A percentile compares a stretch with the other conserved stretches of the same genome.
phyloP scores from a whole-genome alignment of 2,329 filamentous ascomycete species.

The Microdochium trichocladiopsis region DNA sequence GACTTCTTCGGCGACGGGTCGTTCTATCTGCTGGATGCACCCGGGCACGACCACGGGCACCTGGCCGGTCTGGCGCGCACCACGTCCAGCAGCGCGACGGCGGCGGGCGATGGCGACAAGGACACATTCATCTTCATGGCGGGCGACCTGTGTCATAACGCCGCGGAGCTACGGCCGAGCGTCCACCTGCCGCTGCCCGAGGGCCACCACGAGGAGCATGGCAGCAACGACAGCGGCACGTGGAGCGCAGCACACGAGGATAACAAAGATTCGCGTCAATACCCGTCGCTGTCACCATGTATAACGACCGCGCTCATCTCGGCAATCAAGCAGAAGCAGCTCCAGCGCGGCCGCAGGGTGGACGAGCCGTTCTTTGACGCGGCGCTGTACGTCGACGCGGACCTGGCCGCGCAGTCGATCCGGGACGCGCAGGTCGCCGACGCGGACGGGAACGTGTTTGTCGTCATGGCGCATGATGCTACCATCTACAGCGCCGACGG shows the following conservation, averaged over 20 bases:
- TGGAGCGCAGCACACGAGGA: constrained; percentile 21
- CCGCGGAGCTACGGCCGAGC: constrained; percentile 35
- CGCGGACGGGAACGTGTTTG: constrained; percentile 32
- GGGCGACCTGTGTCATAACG: constrained; percentile 38
- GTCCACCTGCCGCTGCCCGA: constrained; percentile 27
- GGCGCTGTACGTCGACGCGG: constrained; percentile 12
- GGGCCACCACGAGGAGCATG: constrained; percentile 19
- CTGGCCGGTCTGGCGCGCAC: constrained; percentile 41
- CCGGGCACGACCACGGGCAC: constrained; percentile 44
- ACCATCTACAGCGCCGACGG: too few species aligned
- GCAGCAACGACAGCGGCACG: constrained; percentile 1
- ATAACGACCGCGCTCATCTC: not conserved
- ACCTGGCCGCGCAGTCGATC: constrained; percentile 29
- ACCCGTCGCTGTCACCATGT: constrained; percentile 3
- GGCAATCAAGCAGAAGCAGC: not conserved
- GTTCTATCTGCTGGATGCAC: constrained; percentile 47
- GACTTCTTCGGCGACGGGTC: constrained; percentile 50
- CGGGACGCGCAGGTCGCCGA: constrained; percentile 36
- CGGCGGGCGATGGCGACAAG: too few species aligned
- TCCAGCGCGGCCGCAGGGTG: not conserved
- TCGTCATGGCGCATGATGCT: constrained; percentile 40
- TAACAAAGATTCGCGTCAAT: too few species aligned
- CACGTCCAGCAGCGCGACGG: too few species aligned
- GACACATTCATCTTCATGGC: constrained; percentile 41
- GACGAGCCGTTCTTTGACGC: not conserved